These are phyloP conservation scores for Penicillium pulvis DNA, from an alignment of 495 filamentous ascomycete genomes.

Conservation along the genomic window DNA sequence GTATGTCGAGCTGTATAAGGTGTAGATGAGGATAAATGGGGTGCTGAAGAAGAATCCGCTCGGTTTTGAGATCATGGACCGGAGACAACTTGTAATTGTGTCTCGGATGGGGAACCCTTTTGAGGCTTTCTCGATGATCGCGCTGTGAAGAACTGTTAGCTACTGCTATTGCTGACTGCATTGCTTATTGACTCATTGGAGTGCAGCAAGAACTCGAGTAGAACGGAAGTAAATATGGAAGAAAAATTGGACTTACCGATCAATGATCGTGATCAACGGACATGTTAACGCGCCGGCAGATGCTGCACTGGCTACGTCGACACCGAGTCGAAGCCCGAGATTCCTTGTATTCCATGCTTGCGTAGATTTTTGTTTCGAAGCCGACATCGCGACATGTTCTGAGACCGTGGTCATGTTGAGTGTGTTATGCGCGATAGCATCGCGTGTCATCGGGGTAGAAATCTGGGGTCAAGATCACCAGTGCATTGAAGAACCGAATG, in stretches of 20 bases:
- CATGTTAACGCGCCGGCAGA: slow-evolving; percentile 81
- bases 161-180: slow-evolving; percentile 4
- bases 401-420: slow-evolving; percentile 31
- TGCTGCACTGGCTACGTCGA: slow-evolving; percentile 74
- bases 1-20: slow-evolving; percentile 89
- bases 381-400: slow-evolving; percentile 14
- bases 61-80: slow-evolving; percentile 66
- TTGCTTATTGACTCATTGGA: background rate
- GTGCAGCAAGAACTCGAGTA: background rate
- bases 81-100: slow-evolving; percentile 66
- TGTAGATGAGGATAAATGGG: slow-evolving; percentile 85
- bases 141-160: slow-evolving; percentile 47
- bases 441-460: slow-evolving; percentile 29
- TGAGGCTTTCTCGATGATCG: slow-evolving; percentile 94
- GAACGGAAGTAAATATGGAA: background rate
- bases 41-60: slow-evolving; percentile 71
- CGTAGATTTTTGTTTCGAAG: background rate
- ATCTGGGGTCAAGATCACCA: slow-evolving; percentile 7
- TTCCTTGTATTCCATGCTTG: slow-evolving; percentile 76
- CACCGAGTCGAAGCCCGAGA: slow-evolving; percentile 64
- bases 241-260: slow-evolving; percentile 60
- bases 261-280: slow-evolving; percentile 87
- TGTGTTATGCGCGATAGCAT: slow-evolving; percentile 35
- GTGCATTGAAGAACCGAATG: slow-evolving; percentile 12
- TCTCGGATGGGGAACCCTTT: slow-evolving; percentile 70